Percentiles rank a stretch among this genome's conserved stretches.
phyloP scores from a whole-genome alignment of 306 rosid genomes.

The Parietaria judaica region DNA sequence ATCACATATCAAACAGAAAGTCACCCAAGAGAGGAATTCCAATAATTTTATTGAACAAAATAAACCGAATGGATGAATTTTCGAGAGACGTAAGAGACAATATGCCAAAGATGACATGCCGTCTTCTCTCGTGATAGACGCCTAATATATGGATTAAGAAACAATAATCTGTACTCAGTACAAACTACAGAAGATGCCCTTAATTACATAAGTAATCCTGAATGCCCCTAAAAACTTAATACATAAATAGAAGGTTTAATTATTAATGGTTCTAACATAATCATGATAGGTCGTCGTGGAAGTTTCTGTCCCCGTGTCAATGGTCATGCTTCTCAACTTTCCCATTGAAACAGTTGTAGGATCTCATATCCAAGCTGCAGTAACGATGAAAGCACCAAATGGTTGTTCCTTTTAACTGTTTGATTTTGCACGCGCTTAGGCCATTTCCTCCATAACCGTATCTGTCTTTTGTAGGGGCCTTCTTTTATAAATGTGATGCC shows the following conservation, averaged over 20 bases:
- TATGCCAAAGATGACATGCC: too few species aligned
- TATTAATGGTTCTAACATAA: slow-evolving; percentile 2
- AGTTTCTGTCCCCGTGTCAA: slow-evolving; percentile 67
- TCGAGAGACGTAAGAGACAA: too few species aligned
- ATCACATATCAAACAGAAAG: too few species aligned
- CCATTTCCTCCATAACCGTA: slow-evolving; percentile 20
- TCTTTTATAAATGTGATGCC: slow-evolving; percentile 74
- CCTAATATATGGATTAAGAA: too few species aligned
- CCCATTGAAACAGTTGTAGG: slow-evolving; percentile 91
- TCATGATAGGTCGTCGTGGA: slow-evolving; percentile 60
- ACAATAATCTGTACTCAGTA: neutral
- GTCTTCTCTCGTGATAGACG: too few species aligned
- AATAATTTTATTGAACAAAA: too few species aligned
- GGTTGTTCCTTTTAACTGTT: slow-evolving; percentile 33
- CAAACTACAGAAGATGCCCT: neutral
- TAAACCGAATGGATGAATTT: too few species aligned
- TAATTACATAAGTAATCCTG: too few species aligned
- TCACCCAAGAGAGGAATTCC: too few species aligned
- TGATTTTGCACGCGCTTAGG: slow-evolving; percentile 10
- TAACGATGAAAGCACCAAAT: slow-evolving; percentile 76
- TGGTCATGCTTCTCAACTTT: slow-evolving; percentile 68
- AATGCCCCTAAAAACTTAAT: neutral
- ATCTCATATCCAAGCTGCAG: slow-evolving; percentile 76
- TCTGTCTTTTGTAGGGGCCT: slow-evolving; percentile 53
- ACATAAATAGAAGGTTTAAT: neutral